phyloP scores from a whole-genome alignment of 306 rosid species.

The Malus sylvestris region DNA sequence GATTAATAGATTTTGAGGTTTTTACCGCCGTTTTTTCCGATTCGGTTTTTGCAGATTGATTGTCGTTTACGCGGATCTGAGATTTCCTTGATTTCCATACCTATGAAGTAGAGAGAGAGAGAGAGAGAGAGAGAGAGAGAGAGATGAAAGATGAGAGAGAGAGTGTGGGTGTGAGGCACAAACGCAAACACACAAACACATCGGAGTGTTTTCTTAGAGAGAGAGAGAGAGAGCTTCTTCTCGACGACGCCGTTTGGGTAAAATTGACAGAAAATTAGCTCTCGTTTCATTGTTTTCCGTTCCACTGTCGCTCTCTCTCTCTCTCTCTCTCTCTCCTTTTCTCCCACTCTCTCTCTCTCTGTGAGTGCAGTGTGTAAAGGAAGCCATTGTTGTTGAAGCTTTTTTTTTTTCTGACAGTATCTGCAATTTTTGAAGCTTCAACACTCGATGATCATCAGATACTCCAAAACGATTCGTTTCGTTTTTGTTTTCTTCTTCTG shows the following conservation, averaged over 20 bases:
- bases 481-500: not conserved
- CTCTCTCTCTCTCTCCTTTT: not conserved
- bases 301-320: constrained; percentile 32
- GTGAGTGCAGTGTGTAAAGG: constrained; percentile 9
- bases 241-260: constrained; percentile 1
- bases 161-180: not conserved
- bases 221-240: constrained; percentile 18
- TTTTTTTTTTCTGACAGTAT: constrained; percentile 1
- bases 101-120: not conserved
- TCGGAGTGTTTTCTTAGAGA: not conserved
- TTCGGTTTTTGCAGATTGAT: not conserved
- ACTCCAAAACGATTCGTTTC: not conserved
- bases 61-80: constrained; percentile 6
- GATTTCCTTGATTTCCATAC: constrained; percentile 1
- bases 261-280: constrained; percentile 17
- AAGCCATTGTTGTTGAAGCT: constrained; percentile 17
- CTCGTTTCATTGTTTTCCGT: constrained; percentile 34
- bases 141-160: not conserved
- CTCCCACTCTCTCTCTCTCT: not conserved
- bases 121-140: not conserved
- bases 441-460: not conserved
- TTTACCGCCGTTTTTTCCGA: not conserved
- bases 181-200: not conserved
- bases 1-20: not conserved
- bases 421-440: not conserved